Conservation (phyloP, 2,329 filamentous ascomycete species). For the Alternaria gansuensis region DNA sequence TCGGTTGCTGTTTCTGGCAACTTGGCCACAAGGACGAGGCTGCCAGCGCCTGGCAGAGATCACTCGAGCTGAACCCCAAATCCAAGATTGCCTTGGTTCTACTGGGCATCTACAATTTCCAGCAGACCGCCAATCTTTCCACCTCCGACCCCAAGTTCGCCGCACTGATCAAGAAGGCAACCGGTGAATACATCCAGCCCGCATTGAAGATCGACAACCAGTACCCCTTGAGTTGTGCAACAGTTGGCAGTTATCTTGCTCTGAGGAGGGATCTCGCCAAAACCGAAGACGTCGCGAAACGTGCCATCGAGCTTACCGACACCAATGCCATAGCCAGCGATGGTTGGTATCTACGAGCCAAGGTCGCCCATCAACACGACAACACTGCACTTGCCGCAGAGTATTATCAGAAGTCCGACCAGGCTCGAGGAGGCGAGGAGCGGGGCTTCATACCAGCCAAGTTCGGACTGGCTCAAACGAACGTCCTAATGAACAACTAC, state of each 20-base stretch:
- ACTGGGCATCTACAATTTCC: slow-evolving; percentile 87
- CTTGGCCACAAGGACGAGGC: slow-evolving; percentile 94
- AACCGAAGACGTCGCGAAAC: slow-evolving; percentile 86
- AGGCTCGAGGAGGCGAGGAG: slow-evolving; percentile 89
- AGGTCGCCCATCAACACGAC: slow-evolving; percentile 86
- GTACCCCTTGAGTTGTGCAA: slow-evolving; percentile 86
- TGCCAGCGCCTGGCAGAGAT: slow-evolving; percentile 86
- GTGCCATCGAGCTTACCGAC: slow-evolving; percentile 94
- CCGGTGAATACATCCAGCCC: slow-evolving; percentile 92
- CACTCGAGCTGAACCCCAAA: slow-evolving; percentile 79
- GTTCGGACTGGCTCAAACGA: slow-evolving; percentile 90
- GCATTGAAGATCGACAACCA: slow-evolving; percentile 94
- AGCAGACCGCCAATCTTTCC: slow-evolving; percentile 82
- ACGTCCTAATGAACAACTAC: slow-evolving; percentile 82
- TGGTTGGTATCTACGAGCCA: slow-evolving; percentile 92
- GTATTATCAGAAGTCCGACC: slow-evolving; percentile 89
- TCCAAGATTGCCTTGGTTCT: slow-evolving; percentile 92
- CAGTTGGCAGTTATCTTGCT: slow-evolving; percentile 90
- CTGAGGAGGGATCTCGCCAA: slow-evolving; percentile 81
- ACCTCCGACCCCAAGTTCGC: slow-evolving; percentile 87
- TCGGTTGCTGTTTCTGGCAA: slow-evolving; percentile 97
- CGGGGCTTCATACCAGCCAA: slow-evolving; percentile 92
- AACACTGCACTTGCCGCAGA: slow-evolving; percentile 79
- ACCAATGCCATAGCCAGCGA: slow-evolving; percentile 97
- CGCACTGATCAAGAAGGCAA: slow-evolving; percentile 86